Percentiles rank a stretch among this genome's conserved stretches.
Conservation (phyloP, 2,329 filamentous ascomycete species). For the Colletotrichum limetticola region DNA sequence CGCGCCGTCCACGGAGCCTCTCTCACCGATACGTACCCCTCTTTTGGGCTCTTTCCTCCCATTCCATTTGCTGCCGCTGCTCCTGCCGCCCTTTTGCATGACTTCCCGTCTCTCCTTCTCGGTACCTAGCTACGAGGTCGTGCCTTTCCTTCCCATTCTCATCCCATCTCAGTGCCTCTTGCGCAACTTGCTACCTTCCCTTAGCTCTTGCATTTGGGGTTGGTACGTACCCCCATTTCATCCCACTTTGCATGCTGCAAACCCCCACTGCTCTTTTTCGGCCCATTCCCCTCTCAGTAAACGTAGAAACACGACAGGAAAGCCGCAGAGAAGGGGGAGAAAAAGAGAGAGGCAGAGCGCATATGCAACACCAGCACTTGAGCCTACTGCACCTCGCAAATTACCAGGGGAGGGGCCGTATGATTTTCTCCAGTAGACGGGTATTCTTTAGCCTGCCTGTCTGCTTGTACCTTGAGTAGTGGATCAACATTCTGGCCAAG, state of each 20-base stretch:
- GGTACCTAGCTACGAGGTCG: not conserved
- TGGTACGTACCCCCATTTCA: slow-evolving; percentile 19
- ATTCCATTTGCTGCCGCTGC: not conserved
- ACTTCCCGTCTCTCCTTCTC: not conserved
- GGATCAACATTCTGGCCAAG: not conserved
- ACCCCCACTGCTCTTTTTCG: slow-evolving; percentile 27
- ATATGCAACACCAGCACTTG: not conserved
- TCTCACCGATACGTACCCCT: slow-evolving; percentile 11
- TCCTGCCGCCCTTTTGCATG: not conserved
- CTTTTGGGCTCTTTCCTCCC: not conserved
- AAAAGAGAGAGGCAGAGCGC: not conserved
- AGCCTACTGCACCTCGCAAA: slow-evolving; percentile 20
- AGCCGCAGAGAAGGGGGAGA: not conserved
- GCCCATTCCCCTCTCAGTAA: slow-evolving; percentile 17
- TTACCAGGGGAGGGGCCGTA: slow-evolving; percentile 8
- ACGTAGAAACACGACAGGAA: not conserved
- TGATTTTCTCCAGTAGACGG: not conserved
- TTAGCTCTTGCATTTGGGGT: slow-evolving; percentile 3
- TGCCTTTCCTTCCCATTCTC: slow-evolving; percentile 1
- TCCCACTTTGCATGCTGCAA: slow-evolving; percentile 27
- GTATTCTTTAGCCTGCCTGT: not conserved
- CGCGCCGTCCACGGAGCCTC: slow-evolving; percentile 31
- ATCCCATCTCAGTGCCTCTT: slow-evolving; percentile 28
- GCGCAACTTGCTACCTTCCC: not conserved
- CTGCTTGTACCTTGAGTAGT: not conserved